phyloP scores from a whole-genome alignment of 2,329 filamentous ascomycete genomes.

The Intubia oerlemansii region DNA sequence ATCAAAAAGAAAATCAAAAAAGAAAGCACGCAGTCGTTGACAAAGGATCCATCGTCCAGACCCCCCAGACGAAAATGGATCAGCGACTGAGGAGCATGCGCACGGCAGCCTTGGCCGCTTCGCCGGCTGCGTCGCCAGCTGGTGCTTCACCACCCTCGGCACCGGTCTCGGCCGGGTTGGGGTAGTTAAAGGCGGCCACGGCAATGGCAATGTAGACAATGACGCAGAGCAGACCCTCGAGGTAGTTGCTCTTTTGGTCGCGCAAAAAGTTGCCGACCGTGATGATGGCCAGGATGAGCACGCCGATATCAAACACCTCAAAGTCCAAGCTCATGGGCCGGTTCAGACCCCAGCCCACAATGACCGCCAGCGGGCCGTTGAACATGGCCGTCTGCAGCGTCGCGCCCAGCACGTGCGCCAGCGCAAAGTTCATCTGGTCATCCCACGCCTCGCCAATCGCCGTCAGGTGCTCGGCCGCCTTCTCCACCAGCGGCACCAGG shows the following conservation, averaged over 20 bases:
- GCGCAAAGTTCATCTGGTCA: constrained; percentile 64
- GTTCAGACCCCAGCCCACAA: constrained; percentile 61
- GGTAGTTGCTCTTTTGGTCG: constrained; percentile 76
- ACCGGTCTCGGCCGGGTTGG: constrained; percentile 4
- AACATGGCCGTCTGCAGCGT: constrained; percentile 80
- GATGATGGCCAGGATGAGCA: constrained; percentile 66
- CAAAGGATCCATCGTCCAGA: no score
- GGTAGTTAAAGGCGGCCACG: constrained; percentile 16
- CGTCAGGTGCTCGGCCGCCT: constrained; percentile 68
- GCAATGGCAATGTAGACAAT: constrained; percentile 41
- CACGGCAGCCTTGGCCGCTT: no score
- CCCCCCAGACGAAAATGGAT: no score
- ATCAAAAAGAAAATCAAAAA: no score
- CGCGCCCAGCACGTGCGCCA: constrained; percentile 68
- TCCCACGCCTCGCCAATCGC: constrained; percentile 66
- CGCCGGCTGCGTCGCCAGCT: no score
- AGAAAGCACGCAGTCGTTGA: no score
- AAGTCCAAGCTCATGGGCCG: constrained; percentile 63
- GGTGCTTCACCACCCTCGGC: no score
- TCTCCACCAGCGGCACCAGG: constrained; percentile 63
- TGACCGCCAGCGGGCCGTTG: constrained; percentile 63
- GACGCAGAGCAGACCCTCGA: constrained; percentile 67
- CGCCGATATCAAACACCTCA: constrained; percentile 65
- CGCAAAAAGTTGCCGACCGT: constrained; percentile 74
- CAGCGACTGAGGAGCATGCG: no score